Evolutionary conservation across 768 basidiomycete genomes (phyloP).

Genomic region (Hortiboletus flavorubellus): DNA sequence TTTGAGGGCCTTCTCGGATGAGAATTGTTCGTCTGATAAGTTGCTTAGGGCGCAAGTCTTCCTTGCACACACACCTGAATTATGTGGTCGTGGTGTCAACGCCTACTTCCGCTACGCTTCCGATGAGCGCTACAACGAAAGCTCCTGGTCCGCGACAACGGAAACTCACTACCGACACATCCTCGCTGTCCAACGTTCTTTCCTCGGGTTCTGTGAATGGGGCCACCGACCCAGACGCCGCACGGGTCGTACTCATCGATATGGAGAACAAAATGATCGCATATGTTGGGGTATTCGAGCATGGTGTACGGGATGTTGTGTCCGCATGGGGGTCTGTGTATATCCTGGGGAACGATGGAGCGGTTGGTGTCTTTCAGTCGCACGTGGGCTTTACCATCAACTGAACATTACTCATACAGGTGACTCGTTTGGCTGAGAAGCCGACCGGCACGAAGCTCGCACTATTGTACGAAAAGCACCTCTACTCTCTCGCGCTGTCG

Average conservation of each 20-base stretch:
- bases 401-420: constrained; percentile 33
- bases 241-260: constrained; percentile 84
- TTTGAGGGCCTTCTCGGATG: not conserved
- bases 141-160: constrained; percentile 17
- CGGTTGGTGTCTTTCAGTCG: constrained; percentile 41
- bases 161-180: constrained; percentile 17
- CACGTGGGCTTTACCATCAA: not conserved
- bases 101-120: constrained; percentile 48
- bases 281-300: constrained; percentile 74
- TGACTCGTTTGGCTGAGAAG: constrained; percentile 70
- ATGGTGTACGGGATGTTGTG: constrained; percentile 81
- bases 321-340: constrained; percentile 81
- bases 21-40: not conserved
- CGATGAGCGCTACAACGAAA: constrained; percentile 59
- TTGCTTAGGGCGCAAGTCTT: constrained; percentile 49
- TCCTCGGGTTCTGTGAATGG: constrained; percentile 19
- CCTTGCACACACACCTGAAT: constrained; percentile 72
- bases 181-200: constrained; percentile 9
- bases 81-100: constrained; percentile 85
- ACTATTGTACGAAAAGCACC: constrained; percentile 74
- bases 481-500: constrained; percentile 77
- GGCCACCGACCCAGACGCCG: constrained; percentile 52
- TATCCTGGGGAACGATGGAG: constrained; percentile 73
- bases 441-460: constrained; percentile 83
- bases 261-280: constrained; percentile 89